Conservation (phyloP, 805 yeast genomes). For the Candida endomychidarum region DNA sequence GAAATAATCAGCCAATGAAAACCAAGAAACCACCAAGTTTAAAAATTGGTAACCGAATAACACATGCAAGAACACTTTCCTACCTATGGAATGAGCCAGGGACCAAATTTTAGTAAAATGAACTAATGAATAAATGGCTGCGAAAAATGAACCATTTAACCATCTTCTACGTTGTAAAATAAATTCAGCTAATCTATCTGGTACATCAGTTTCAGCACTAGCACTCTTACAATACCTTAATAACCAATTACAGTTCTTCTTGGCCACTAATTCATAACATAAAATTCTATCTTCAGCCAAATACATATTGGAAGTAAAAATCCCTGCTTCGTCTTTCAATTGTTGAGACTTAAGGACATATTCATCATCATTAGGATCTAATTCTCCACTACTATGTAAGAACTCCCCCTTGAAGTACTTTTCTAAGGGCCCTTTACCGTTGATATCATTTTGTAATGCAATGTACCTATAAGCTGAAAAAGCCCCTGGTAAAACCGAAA, state of each 20-base stretch:
- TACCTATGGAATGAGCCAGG: conserved; percentile 51
- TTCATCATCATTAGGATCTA: conserved; percentile 58
- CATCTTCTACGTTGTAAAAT: conserved; percentile 66
- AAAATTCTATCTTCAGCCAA: conserved; percentile 69
- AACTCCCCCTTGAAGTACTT: conserved; percentile 68
- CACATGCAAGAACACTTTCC: conserved; percentile 52
- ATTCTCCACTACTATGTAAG: conserved; percentile 55
- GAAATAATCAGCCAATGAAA: conserved; percentile 61
- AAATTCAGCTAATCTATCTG: conserved; percentile 60
- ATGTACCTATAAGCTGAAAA: conserved; percentile 62
- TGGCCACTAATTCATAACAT: conserved; percentile 64
- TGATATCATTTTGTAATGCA: conserved; percentile 56
- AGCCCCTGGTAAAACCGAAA: conserved; percentile 67
- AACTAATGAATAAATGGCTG: conserved; percentile 54
- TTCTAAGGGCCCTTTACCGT: conserved; percentile 58
- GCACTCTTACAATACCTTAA: conserved; percentile 62
- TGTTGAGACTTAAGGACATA: conserved; percentile 36
- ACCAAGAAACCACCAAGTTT: conserved; percentile 60
- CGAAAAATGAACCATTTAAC: conserved; percentile 71
- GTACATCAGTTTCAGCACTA: conserved; percentile 68
- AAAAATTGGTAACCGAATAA: conserved; percentile 57
- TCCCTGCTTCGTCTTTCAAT: conserved; percentile 46
- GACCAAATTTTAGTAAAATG: conserved; percentile 57
- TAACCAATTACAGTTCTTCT: conserved; percentile 57
- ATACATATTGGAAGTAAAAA: conserved; percentile 68